These are phyloP conservation scores for Talaromyces sp. DNA, from an alignment of 2,329 filamentous ascomycete species.

Conservation along the genomic window DNA sequence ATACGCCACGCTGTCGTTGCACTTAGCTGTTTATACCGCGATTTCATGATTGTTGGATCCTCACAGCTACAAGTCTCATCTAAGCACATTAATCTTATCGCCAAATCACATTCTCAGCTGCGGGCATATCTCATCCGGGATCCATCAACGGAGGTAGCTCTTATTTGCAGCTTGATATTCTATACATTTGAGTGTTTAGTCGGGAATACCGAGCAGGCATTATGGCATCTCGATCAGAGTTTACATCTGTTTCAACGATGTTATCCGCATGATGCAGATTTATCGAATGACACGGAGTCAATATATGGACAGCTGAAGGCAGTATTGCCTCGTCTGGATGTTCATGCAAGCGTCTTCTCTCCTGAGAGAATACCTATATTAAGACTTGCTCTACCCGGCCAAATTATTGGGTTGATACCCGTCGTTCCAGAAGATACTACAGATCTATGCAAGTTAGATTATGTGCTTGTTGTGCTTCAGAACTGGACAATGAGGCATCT, in stretches of 20 bases:
- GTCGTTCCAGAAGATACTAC: constrained; percentile 4
- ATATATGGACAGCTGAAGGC: constrained; percentile 1
- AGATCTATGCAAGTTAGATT: constrained; percentile 15
- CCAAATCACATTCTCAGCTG: constrained; percentile 29
- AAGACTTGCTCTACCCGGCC: constrained; percentile 6
- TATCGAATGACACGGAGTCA: constrained; percentile 2
- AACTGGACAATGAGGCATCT: constrained; percentile 28
- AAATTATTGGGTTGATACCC: background rate
- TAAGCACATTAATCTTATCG: constrained; percentile 16
- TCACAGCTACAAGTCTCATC: background rate
- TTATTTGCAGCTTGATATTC: constrained; percentile 31
- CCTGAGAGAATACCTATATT: constrained; percentile 13
- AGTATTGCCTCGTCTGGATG: constrained; percentile 23
- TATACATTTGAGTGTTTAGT: constrained; percentile 29
- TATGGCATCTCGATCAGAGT: constrained; percentile 29
- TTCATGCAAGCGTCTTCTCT: constrained; percentile 27
- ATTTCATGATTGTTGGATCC: constrained; percentile 5
- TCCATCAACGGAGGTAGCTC: constrained; percentile 23
- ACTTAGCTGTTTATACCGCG: constrained; percentile 23
- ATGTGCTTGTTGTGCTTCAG: constrained; percentile 21
- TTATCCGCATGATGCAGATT: constrained; percentile 4
- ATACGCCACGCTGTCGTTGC: constrained; percentile 26
- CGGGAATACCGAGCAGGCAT: constrained; percentile 23
- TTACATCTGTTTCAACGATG: constrained; percentile 21
- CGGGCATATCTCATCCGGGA: constrained; percentile 18